These are phyloP conservation scores for Hypomyces perniciosus DNA, from an alignment of 2,329 filamentous ascomycete species.

Conservation along the genomic window DNA sequence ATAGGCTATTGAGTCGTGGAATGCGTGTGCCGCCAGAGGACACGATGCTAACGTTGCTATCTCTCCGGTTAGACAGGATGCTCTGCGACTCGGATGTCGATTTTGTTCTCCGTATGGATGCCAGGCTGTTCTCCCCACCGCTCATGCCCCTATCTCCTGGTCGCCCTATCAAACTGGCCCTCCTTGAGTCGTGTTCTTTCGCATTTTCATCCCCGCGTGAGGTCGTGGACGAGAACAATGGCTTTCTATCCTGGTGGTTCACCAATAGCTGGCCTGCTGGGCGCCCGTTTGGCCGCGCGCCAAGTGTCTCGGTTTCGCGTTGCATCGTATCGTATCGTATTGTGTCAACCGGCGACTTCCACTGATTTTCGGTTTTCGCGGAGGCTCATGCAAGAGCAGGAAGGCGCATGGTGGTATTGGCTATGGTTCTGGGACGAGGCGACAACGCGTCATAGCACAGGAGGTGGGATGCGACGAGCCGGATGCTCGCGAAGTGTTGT, in stretches of 20 bases:
- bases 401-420: constrained; percentile 6
- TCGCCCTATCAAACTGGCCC: constrained; percentile 2
- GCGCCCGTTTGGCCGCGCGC: constrained; percentile 15
- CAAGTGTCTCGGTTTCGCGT: constrained; percentile 19
- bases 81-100: constrained; percentile 18
- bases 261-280: constrained; percentile 28
- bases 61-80: constrained; percentile 9
- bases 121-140: neutral
- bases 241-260: constrained; percentile 35
- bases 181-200: neutral
- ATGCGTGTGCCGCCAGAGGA: constrained; percentile 30
- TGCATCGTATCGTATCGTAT: constrained; percentile 18
- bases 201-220: constrained; percentile 16
- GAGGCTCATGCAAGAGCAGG: neutral
- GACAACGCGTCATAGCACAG: constrained; percentile 9
- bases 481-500: too few relatives aligned
- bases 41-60: constrained; percentile 17
- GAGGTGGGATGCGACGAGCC: too few relatives aligned
- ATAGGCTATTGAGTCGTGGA: constrained; percentile 24
- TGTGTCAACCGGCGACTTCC: too few relatives aligned
- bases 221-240: constrained; percentile 30
- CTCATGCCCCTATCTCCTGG: neutral
- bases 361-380: neutral
- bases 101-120: constrained; percentile 18
- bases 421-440: neutral